These are phyloP conservation scores for Suhomyces faveliae DNA, from an alignment of 805 yeast genomes.

Conservation along the genomic window DNA sequence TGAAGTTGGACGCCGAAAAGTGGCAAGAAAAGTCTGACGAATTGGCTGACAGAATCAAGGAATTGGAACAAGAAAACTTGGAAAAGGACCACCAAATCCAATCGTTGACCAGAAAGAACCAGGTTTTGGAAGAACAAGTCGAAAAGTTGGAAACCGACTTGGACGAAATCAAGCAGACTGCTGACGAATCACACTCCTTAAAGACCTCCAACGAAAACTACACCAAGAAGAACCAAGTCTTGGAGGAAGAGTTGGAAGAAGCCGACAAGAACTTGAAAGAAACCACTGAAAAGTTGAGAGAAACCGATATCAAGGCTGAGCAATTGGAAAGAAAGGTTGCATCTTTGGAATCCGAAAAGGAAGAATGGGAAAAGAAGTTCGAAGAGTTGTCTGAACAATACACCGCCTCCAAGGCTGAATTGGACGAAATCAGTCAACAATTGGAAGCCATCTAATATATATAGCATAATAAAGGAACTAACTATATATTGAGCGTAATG, in stretches of 20 bases:
- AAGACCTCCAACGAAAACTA: constrained; percentile 87
- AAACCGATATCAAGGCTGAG: constrained; percentile 93
- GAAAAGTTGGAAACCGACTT: constrained; percentile 77
- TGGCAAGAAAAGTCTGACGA: constrained; percentile 98
- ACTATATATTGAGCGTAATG: too few relatives aligned
- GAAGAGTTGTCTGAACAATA: constrained; percentile 85
- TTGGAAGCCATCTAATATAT: constrained; percentile 71
- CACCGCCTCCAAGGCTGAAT: constrained; percentile 82
- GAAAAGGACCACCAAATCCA: constrained; percentile 95
- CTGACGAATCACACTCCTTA: constrained; percentile 87
- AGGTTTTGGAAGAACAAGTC: constrained; percentile 77
- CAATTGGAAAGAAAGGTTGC: constrained; percentile 92
- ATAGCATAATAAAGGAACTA: neutral
- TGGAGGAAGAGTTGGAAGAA: constrained; percentile 89
- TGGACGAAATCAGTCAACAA: constrained; percentile 95
- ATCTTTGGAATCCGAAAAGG: constrained; percentile 89
- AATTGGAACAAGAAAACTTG: constrained; percentile 85
- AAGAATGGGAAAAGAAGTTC: constrained; percentile 82
- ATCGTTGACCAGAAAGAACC: constrained; percentile 87
- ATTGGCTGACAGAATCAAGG: constrained; percentile 74
- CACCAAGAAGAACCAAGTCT: constrained; percentile 82
- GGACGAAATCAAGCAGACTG: constrained; percentile 74
- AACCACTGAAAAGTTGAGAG: constrained; percentile 91
- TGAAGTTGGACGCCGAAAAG: constrained; percentile 91
- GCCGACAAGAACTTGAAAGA: constrained; percentile 89